Evolutionary conservation across 108 stramenopile species (phyloP).

Genomic region (Cyclostephanos invisitatus): DNA sequence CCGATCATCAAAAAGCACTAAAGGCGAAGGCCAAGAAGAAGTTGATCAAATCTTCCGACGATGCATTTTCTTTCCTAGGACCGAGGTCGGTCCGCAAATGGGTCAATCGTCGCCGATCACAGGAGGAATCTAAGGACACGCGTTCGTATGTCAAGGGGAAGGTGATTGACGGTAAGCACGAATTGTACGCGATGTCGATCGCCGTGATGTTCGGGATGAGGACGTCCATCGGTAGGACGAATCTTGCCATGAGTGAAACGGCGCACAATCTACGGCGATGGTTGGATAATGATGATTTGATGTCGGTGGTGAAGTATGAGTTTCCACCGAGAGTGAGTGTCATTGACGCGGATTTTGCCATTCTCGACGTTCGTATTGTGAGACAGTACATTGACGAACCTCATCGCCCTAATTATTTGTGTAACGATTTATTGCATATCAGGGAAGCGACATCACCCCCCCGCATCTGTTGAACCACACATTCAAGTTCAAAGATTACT

Average conservation of each 20-base stretch:
- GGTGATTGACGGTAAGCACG: slow-evolving; percentile 93
- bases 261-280: slow-evolving; percentile 47
- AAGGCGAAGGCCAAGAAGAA: slow-evolving; percentile 8
- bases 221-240: slow-evolving; percentile 81
- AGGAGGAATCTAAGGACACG: slow-evolving; percentile 8
- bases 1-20: neutral
- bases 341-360: neutral
- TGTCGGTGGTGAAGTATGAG: slow-evolving; percentile 88
- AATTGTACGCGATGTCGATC: slow-evolving; percentile 92
- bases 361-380: neutral
- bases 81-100: slow-evolving; percentile 35
- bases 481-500: slow-evolving; percentile 99
- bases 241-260: slow-evolving; percentile 59
- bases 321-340: slow-evolving; percentile 81
- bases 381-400: neutral
- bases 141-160: slow-evolving; percentile 82
- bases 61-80: slow-evolving; percentile 33
- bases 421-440: neutral
- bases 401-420: neutral
- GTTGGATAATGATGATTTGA: slow-evolving; percentile 88
- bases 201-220: slow-evolving; percentile 98
- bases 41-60: slow-evolving; percentile 12
- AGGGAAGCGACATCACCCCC: slow-evolving; percentile 87
- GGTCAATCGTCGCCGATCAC: slow-evolving; percentile 15
- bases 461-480: slow-evolving; percentile 94